Evolutionary conservation across 78 protist species (phyloP).

Genomic region (Dictyostelium brefeldianum): DNA sequence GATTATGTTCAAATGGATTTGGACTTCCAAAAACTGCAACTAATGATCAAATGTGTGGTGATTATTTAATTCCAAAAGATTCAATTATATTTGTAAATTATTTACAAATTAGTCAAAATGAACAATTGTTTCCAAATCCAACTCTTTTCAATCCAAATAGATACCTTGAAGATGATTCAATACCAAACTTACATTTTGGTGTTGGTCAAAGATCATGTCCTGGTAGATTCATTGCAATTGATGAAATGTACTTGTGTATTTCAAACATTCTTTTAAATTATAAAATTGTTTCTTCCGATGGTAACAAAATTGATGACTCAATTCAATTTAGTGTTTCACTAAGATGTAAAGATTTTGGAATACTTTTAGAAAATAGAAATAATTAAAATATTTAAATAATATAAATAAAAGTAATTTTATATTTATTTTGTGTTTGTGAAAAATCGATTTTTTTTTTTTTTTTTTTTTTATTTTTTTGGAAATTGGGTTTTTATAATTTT

Average conservation of each 20-base stretch:
- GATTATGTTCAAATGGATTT: constrained; percentile 1
- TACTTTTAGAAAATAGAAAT: too few relatives aligned
- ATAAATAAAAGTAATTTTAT: too few relatives aligned
- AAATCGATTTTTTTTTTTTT: too few relatives aligned
- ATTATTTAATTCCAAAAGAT: constrained; percentile 18
- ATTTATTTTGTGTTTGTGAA: too few relatives aligned
- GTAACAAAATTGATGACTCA: constrained; percentile 20
- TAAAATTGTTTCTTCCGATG: constrained; percentile 6
- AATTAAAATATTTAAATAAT: too few relatives aligned
- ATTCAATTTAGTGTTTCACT: not conserved
- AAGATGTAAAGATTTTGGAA: not conserved
- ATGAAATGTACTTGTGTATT: not conserved
- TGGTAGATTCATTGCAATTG: not conserved
- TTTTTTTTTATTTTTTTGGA: too few relatives aligned
- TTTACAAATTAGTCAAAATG: not conserved
- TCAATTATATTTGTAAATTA: not conserved
- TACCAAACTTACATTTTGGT: constrained; percentile 3
- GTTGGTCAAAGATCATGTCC: constrained; percentile 15
- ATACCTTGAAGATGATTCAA: not conserved
- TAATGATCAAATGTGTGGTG: not conserved
- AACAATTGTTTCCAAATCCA: not conserved
- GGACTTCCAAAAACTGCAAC: not conserved
- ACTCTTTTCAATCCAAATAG: not conserved
- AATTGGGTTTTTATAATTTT: too few relatives aligned
- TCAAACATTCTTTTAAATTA: constrained; percentile 11